phyloP scores from a whole-genome alignment of 345 rosid genomes.

The Erodium maritimum region DNA sequence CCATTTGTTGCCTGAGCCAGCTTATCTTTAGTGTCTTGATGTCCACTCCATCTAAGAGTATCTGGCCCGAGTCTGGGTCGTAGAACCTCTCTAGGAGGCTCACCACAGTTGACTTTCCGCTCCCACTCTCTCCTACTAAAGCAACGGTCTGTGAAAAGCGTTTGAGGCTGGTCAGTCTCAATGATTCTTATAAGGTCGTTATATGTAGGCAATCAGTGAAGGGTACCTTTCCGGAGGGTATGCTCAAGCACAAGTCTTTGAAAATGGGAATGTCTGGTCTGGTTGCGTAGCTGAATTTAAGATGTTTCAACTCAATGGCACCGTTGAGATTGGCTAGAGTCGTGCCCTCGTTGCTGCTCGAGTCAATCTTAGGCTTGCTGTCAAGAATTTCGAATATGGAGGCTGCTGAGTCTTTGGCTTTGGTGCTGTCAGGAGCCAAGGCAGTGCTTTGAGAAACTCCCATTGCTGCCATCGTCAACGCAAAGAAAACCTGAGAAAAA shows the following conservation, averaged over 20 bases:
- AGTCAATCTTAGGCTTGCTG: conserved; percentile 56
- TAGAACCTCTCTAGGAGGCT: conserved; percentile 61
- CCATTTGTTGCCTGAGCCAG: conserved; percentile 68
- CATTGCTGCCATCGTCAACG: conserved; percentile 57
- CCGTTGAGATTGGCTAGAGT: conserved; percentile 39
- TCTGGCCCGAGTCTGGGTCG: conserved; percentile 49
- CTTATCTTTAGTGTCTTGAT: conserved; percentile 30
- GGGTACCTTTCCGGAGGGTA: conserved; percentile 85
- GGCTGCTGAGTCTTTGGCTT: conserved; percentile 69
- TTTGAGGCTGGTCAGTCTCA: too few relatives aligned
- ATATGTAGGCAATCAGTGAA: neutral
- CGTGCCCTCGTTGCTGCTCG: conserved; percentile 49
- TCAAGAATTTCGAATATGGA: conserved; percentile 70
- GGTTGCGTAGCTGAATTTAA: conserved; percentile 59
- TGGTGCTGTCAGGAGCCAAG: conserved; percentile 53
- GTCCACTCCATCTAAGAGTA: conserved; percentile 30
- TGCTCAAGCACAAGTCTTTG: conserved; percentile 39
- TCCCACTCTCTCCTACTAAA: conserved; percentile 64
- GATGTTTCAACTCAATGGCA: conserved; percentile 45
- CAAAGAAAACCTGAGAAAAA: conserved; percentile 46
- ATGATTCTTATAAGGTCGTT: too few relatives aligned
- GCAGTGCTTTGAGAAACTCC: conserved; percentile 70
- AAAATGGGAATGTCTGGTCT: conserved; percentile 67
- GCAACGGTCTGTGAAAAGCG: conserved; percentile 42
- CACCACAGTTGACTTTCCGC: conserved; percentile 69